Base-by-base conservation (phyloP, 139 green algal genomes). In the Chlorella sp. region DNA sequence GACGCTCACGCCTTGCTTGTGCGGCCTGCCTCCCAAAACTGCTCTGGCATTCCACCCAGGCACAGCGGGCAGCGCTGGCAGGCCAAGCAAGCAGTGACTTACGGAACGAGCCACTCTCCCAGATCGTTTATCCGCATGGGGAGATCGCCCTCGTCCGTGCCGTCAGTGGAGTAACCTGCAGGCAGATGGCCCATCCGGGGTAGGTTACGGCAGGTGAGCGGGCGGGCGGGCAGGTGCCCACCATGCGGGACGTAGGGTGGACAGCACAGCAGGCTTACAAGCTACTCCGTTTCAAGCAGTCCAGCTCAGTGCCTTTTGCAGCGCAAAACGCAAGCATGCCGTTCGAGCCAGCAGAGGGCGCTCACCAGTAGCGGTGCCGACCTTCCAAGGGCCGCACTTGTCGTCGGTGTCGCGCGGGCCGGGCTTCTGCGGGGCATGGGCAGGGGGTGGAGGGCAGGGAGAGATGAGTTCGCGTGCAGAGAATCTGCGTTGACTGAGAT, bases 291-390 rank as follows among this genome's bases (percentile, higher is more conserved):
- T 65, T 3, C 11, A 5, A 24, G 11, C 11, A 65, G 9, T 19
- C 9, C 8, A 22, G 56, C 8, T 19, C 56, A 65, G 56, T 3
- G 14, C 51, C 51, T 60, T 17, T 26, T 17, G 16, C 56, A 30
- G 3, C 56, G 22, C 56, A 30, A 3, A 20, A 14, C 56, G 22
- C 56, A 20, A 30, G 22, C 9, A 9, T 65, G 22, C 3, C 9
- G 7, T n/a, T 3, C 9, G 3, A 20, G 30, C 56, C 56, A 20
- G 13, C 7, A 65, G 56, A 9, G 30, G 56, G 22, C 28, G 8
- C 70, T 76, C 70, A 76, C 70, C 41, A 8, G 70, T 76, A 41
- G 70, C 70, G 9, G 70, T 76, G 70, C 70, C 70, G 6, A 56
- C 41, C 70, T 76, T n/a, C 70, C 70, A 76, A 24, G 36, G 26